Conservation (phyloP, 257 asterid species). For the Solanum pinnatisectum region DNA sequence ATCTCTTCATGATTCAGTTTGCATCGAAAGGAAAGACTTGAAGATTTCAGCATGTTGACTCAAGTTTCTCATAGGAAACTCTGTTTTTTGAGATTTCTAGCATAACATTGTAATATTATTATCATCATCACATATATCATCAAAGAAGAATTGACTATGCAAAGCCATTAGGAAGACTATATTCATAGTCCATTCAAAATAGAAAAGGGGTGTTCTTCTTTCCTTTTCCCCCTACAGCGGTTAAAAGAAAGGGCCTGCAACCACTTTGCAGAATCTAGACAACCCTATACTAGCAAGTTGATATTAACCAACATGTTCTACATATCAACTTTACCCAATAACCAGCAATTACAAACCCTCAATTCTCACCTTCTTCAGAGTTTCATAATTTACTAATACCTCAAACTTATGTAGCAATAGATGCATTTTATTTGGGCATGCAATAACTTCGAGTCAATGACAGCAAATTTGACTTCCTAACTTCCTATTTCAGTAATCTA, state of each 20-base stretch:
- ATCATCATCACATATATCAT: not conserved
- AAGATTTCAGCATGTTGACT: not conserved
- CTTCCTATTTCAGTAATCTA: not conserved
- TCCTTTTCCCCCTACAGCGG: not conserved
- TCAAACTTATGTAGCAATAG: not conserved
- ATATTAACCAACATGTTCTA: not conserved
- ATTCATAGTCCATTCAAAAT: not conserved
- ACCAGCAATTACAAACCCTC: not conserved
- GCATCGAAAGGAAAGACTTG: not conserved
- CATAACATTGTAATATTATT: not conserved
- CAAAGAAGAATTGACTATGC: not conserved
- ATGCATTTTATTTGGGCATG: not conserved
- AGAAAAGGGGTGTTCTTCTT: not conserved
- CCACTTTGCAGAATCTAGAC: not conserved
- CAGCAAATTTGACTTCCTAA: not conserved
- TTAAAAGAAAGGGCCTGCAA: not conserved
- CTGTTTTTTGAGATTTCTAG: not conserved
- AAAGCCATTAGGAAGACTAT: not conserved
- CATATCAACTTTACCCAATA: not conserved
- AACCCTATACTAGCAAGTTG: not conserved
- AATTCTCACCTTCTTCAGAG: not conserved
- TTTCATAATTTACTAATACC: not conserved
- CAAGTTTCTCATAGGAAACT: not conserved
- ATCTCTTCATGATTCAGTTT: not conserved
- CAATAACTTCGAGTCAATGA: not conserved